Evolutionary conservation across 768 basidiomycete species (phyloP).

Genomic region (Kwoniella dejecticola): DNA sequence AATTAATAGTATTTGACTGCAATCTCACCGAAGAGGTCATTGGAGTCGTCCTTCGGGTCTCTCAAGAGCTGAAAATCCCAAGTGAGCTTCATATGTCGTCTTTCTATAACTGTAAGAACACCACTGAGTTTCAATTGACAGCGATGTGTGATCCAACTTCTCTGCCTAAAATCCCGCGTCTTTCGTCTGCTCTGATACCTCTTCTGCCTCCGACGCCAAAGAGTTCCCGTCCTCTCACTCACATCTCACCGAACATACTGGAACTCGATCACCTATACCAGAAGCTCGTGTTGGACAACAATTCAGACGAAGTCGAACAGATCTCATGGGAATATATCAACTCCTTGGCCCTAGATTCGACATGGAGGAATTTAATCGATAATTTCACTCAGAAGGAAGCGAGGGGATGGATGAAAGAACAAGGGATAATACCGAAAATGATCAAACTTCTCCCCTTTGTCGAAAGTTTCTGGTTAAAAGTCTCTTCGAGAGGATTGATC

Average conservation of each 20-base stretch:
- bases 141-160: constrained; percentile 95
- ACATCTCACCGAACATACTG: constrained; percentile 78
- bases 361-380: constrained; percentile 69
- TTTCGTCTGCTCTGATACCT: constrained; percentile 63
- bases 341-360: constrained; percentile 65
- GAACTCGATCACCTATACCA: constrained; percentile 65
- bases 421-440: constrained; percentile 78
- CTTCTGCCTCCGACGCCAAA: constrained; percentile 12
- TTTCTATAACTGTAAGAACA: not conserved
- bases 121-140: too few relatives aligned
- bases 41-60: constrained; percentile 61
- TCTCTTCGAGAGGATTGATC: constrained; percentile 62
- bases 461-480: constrained; percentile 80
- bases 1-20: constrained; percentile 53
- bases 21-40: constrained; percentile 60
- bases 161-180: constrained; percentile 70
- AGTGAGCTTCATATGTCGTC: constrained; percentile 59
- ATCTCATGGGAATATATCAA: constrained; percentile 71
- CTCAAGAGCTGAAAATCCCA: constrained; percentile 60
- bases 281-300: constrained; percentile 39
- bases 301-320: constrained; percentile 58
- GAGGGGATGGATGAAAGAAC: constrained; percentile 59
- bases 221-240: constrained; percentile 60
- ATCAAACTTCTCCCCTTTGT: constrained; percentile 82
- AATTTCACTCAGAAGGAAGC: constrained; percentile 61